phyloP scores from a whole-genome alignment of 2,329 filamentous ascomycete genomes.

The Helicocarpus griseus region DNA sequence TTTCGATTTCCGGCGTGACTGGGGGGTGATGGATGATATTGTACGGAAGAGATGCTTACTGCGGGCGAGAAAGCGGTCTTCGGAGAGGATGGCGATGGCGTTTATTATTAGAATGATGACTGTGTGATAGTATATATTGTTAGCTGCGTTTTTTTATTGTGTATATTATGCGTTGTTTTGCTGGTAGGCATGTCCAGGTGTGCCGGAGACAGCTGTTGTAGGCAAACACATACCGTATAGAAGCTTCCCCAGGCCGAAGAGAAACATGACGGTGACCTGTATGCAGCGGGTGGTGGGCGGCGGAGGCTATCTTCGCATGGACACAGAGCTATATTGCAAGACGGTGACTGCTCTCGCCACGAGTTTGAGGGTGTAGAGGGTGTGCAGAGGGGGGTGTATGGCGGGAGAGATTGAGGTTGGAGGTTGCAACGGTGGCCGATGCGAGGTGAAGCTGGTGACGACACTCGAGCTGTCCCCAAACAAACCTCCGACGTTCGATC shows the following conservation, averaged over 20 bases:
- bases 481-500: background rate
- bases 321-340: background rate
- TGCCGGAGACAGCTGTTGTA: background rate
- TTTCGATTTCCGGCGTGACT: conserved; percentile 8
- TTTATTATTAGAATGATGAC: conserved; percentile 84
- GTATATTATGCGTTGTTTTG: conserved; percentile 12
- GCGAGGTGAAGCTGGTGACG: background rate
- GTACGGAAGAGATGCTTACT: conserved; percentile 40
- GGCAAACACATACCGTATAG: conserved; percentile 51
- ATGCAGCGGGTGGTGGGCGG: conserved; percentile 6
- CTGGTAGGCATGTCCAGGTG: too few relatives aligned
- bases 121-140: conserved; percentile 25
- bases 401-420: background rate
- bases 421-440: background rate
- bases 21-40: background rate
- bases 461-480: background rate
- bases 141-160: background rate
- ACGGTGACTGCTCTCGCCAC: background rate
- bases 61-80: conserved; percentile 84
- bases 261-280: conserved; percentile 51
- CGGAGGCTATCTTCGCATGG: conserved; percentile 11
- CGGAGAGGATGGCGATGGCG: conserved; percentile 83
- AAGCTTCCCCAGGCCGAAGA: conserved; percentile 60
- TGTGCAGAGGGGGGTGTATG: background rate
- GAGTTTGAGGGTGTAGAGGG: background rate